A percentile compares a stretch with the other conserved stretches of the same genome.
Evolutionary conservation across 2,329 filamentous ascomycete species (phyloP).

Genomic region (Hypomyces rosellus): DNA sequence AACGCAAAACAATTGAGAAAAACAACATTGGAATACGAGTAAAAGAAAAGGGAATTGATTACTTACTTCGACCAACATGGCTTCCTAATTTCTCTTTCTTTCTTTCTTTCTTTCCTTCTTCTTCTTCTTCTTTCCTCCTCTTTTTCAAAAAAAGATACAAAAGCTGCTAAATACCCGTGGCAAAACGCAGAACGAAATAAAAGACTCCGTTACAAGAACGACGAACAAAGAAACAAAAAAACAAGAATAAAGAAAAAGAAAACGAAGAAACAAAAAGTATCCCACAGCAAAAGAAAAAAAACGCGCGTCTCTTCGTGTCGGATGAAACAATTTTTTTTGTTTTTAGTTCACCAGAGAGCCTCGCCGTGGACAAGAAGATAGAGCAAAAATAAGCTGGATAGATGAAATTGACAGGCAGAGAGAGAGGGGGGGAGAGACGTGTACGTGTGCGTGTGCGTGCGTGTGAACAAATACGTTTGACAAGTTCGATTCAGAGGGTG

Average conservation of each 20-base stretch:
- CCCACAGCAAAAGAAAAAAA: not conserved
- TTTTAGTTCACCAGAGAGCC: not conserved
- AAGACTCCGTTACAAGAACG: not conserved
- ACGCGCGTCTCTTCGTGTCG: not conserved
- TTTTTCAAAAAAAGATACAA: conserved; percentile 1
- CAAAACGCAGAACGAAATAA: conserved; percentile 1
- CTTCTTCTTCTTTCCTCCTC: conserved; percentile 1
- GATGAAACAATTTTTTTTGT: too few relatives aligned
- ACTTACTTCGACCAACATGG: conserved; percentile 34
- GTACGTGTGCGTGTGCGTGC: too few relatives aligned
- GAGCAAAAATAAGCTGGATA: not conserved
- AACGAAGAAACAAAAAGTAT: not conserved
- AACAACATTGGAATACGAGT: not conserved
- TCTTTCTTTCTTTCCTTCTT: conserved; percentile 4
- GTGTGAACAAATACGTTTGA: too few relatives aligned
- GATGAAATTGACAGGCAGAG: not conserved
- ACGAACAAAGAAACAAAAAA: not conserved
- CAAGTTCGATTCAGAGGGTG: not conserved
- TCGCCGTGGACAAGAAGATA: not conserved
- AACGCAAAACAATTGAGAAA: not conserved
- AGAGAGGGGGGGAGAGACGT: not conserved
- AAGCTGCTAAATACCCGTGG: conserved; percentile 3
- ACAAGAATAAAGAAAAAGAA: not conserved
- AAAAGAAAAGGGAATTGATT: not conserved
- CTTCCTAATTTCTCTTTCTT: conserved; percentile 5